These are phyloP conservation scores for Hypoxylon sp. DNA, from an alignment of 2,329 filamentous ascomycete species.

Conservation along the genomic window DNA sequence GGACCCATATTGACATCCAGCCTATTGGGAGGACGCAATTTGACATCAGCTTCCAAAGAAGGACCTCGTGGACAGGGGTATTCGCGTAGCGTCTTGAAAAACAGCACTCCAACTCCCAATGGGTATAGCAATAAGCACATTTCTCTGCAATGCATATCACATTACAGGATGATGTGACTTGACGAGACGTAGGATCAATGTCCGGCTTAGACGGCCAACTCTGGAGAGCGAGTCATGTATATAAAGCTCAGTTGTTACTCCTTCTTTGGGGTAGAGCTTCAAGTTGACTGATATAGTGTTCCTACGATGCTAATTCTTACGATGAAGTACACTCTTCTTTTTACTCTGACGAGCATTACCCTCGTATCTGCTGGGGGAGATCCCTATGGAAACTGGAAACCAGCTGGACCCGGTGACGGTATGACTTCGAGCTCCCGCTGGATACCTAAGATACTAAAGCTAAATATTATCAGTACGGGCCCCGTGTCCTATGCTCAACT, in stretches of 20 bases:
- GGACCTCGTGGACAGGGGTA: no score
- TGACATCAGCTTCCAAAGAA: no score
- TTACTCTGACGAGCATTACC: not conserved
- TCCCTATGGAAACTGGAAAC: not conserved
- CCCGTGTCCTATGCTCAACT: no score
- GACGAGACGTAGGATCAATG: not conserved
- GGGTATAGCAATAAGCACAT: no score
- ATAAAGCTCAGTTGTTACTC: not conserved
- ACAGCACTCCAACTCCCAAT: no score
- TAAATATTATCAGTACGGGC: not conserved
- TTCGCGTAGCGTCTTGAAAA: no score
- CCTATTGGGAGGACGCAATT: no score
- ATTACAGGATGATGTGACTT: not conserved
- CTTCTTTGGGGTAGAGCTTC: not conserved
- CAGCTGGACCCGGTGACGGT: not conserved
- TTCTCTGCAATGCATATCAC: not conserved
- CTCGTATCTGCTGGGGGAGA: not conserved
- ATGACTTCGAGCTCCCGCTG: not conserved
- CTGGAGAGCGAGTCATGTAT: not conserved
- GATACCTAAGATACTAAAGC: not conserved
- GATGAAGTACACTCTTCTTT: not conserved
- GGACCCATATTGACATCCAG: no score
- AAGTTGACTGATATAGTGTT: not conserved
- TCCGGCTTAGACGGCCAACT: not conserved
- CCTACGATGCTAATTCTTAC: not conserved